Evolutionary conservation across 139 green algal genomes (phyloP), one percentile per base, ranked within the genome.

Genomic region (Protoeuglena noctilucae): DNA sequence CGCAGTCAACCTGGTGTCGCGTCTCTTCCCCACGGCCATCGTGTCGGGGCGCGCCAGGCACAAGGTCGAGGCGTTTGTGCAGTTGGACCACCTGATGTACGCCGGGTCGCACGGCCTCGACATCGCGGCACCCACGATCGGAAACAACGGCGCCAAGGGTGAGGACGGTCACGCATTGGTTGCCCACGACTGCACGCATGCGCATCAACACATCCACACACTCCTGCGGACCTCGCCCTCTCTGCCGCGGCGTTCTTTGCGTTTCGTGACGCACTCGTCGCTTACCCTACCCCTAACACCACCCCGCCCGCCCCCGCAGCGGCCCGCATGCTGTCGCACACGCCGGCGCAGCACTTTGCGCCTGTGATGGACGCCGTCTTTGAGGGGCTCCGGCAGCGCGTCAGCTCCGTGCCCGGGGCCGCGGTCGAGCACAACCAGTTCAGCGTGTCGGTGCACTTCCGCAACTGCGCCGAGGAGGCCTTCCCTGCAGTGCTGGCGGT

Each of bases 351-450:
- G 17, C 60, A 86, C 46, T 95, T 81, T 64, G 66, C 62, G 6
- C 72, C 78, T 2, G 51, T 95, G n/a, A 90, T 95, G 67, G 75
- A 93, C 58, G 51, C 62, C 4, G 57, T 94, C 4, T 78, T 73
- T 47, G 41, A 66, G 0, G 26, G 70, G 28, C 69, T 93, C 19
- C 57, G 29, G 2, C 34, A 12, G 9, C 34, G 34, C 34, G 34
- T 12, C 34, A 7, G 34, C 34, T 19, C 9, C 9, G 83, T 95
- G 2, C 67, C 75, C 6, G 89, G 89, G 0, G 71, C 85, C 1
- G 67, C 54, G 4, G 79, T 97, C 34, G 90, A 98, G 74, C 74
- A 97, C 81, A 98, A 98, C 79, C 94, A 78, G 52, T 98, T 93
- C 62, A 96, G 83, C 56, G 70, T 96, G 7, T 80, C 56, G 4